Base-by-base conservation (phyloP, 768 basidiomycete genomes). In the Cubamyces lactineus region DNA sequence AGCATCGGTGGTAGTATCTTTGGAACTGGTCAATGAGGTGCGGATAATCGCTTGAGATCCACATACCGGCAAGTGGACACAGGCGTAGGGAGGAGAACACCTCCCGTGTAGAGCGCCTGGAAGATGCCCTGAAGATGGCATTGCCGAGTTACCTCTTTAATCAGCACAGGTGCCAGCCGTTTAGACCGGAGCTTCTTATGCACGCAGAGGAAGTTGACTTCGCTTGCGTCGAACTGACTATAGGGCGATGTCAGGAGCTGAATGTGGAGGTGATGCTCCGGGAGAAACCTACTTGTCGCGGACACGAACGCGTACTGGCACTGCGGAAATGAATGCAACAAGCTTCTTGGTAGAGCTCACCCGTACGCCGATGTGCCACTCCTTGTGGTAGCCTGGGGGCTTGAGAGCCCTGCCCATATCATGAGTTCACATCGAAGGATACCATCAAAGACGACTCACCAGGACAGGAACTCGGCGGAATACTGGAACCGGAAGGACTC, bases 401-500 rank as follows among this genome's bases (percentile, higher is more conserved):
- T 87, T 92, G 41, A 99, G 79, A 9, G 96, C 96, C 96, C 96
- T 97, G 60, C 4, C 43, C n/a, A 49, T 39, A 54, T 17, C 19
- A n/a, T 53, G 30, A 30, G 23, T 12, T 26, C 28, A 8, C 28
- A n/a, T n/a, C 6, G 23, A 4, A 9, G 16, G 24, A 13, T 23
- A 13, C 17, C 2, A 19, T 9, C 15, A 17, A 53, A n/a, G 12
- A 16, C n/a, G 12, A 62, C 77, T 24, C 66, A 92, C 97, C 97
- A 99, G 72, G 87, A 79, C 30, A 99, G 79, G 74, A 99, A 99
- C 73, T 98, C 94, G 4, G 94, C 86, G 45, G 89, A 92, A 70
- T 99, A 99, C 72, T 92, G 87, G 81, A 99, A 98, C 39, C 97
- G 86, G 82, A 98, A 97, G n/a, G 91, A 83, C 5, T 96, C 96